Evolutionary conservation across 306 rosid genomes (phyloP), one percentile per base, ranked within the genome.

Genomic region (Corylus heterophylla): DNA sequence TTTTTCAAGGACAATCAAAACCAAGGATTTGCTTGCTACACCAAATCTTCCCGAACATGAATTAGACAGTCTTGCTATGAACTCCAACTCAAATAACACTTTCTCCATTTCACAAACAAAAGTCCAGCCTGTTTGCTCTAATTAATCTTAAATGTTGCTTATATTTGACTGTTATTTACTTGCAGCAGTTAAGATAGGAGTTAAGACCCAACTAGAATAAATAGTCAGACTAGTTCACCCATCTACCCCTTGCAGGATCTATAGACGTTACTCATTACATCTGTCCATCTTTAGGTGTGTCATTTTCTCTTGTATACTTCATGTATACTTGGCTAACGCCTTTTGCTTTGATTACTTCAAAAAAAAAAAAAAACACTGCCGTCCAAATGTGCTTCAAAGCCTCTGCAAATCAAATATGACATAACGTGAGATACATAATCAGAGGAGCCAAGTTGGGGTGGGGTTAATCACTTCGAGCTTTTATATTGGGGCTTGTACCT

Each of bases 11-110:
- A 54, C 45, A 47, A 71, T 25, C 55, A 13, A 22, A 22, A 77
- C 79, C 22, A 54, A 42, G 66, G 61, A 39, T 54, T 79, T 27
- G 49, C 59, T 71, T 31, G 66, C 76, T 72, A 49, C 18, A 70
- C 47, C 52, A 76, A 25, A 76, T 79, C 68, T 79, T 79, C 77
- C 54, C 67, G 22, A n/a, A 20, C 39, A 52, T 69, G 16, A 67
- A 75, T 47, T 68, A 54, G 9, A 79, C 22, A 20, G 72, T 52
- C 75, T 17, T 42, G 45, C 8, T 6, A 42, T 42, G 45, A 42
- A 42, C 7, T 42, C 45, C 17, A 25, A 10, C 67, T 61, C 67
- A 12, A 61, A 61, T 4, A 27, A 25, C 67, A 27, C 12, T 25
- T 13, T 63, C 20, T 12, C 47, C 5, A 18, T 14, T 16, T 13